Evolutionary conservation across 1,284 basidiomycete species (phyloP).

Genomic region (Porodaedalea pini): DNA sequence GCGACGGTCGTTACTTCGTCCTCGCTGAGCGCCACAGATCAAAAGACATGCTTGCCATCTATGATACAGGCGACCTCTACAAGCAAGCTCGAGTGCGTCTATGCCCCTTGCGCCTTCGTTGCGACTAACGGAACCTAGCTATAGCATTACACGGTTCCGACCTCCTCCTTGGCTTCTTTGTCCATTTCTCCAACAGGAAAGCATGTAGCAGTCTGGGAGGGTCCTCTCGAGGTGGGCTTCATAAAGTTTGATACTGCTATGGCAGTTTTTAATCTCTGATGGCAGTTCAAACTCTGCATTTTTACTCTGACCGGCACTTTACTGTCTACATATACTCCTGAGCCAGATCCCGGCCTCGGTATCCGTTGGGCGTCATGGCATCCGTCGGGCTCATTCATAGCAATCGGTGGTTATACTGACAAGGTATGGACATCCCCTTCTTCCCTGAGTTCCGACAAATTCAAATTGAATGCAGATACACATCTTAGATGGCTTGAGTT

Average conservation of each 20-base stretch:
- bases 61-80: constrained; percentile 68
- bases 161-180: constrained; percentile 70
- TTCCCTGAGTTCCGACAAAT: neutral
- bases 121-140: constrained; percentile 12
- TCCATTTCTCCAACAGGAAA: constrained; percentile 79
- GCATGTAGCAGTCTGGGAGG: constrained; percentile 81
- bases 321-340: constrained; percentile 67
- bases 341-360: constrained; percentile 76
- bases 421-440: constrained; percentile 52
- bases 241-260: constrained; percentile 1
- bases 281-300: constrained; percentile 77
- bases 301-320: constrained; percentile 69
- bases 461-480: constrained; percentile 49
- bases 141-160: constrained; percentile 81
- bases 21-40: constrained; percentile 83
- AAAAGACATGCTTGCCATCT: constrained; percentile 80
- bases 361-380: constrained; percentile 77
- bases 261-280: neutral
- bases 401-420: constrained; percentile 81
- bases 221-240: constrained; percentile 60
- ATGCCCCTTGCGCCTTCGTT: neutral
- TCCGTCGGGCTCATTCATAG: constrained; percentile 75
- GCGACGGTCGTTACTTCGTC: constrained; percentile 76
- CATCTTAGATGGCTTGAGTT: constrained; percentile 74
- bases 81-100: constrained; percentile 67